These are phyloP conservation scores for Waltergamsia citrina DNA, from an alignment of 2,329 filamentous ascomycete species.

Conservation along the genomic window DNA sequence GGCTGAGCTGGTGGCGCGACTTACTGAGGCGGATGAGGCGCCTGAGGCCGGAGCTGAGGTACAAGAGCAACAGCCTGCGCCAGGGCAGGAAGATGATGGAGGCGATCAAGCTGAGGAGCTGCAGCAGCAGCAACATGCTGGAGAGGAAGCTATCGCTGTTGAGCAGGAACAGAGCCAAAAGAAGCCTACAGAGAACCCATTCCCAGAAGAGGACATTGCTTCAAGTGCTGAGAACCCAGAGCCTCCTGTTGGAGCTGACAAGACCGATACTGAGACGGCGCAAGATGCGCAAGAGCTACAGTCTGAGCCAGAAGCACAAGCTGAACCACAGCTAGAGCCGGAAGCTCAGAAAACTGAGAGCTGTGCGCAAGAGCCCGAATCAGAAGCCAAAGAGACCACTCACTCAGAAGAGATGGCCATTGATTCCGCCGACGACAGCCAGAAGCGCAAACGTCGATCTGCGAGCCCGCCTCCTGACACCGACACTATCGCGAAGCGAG, in stretches of 20 bases:
- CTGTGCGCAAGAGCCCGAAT: not conserved
- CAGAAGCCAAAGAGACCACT: not conserved
- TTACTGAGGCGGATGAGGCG: constrained; percentile 33
- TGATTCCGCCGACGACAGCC: constrained; percentile 31
- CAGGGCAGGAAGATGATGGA: not conserved
- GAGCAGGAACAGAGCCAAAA: constrained; percentile 2
- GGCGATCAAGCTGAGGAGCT: not conserved
- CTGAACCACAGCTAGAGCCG: constrained; percentile 5
- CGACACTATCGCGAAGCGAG: constrained; percentile 46
- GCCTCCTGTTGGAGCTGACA: constrained; percentile 5
- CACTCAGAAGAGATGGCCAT: not conserved
- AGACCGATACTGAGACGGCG: not conserved
- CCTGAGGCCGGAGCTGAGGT: too few relatives aligned
- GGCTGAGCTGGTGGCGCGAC: constrained; percentile 58
- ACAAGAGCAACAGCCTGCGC: constrained; percentile 4
- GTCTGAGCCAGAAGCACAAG: constrained; percentile 5
- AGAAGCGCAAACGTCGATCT: constrained; percentile 60
- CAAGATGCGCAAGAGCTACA: constrained; percentile 1
- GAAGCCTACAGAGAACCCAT: constrained; percentile 5
- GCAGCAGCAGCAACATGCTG: constrained; percentile 6
- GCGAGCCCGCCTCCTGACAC: constrained; percentile 47
- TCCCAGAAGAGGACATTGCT: constrained; percentile 5
- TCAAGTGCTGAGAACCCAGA: constrained; percentile 3
- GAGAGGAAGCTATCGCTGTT: constrained; percentile 9
- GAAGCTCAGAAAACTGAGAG: constrained; percentile 4